These are phyloP conservation scores for Puccinia polysora DNA, from an alignment of 1,284 basidiomycete genomes.

Conservation along the genomic window DNA sequence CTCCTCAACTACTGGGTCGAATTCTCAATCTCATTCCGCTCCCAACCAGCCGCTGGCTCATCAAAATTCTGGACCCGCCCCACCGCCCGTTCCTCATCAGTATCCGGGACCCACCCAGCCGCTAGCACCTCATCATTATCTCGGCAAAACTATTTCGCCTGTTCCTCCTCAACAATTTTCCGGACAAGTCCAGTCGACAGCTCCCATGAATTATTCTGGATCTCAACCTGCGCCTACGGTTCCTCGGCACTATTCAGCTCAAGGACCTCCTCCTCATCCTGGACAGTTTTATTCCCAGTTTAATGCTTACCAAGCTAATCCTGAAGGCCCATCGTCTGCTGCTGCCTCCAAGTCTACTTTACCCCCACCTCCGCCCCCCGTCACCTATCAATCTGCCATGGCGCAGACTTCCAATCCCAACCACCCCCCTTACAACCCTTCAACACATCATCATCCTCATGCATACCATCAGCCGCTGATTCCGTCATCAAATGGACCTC, in stretches of 20 bases:
- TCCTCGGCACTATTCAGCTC: constrained; percentile 22
- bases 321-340: neutral
- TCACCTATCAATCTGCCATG: constrained; percentile 45
- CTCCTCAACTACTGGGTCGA: neutral
- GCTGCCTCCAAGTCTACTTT: constrained; percentile 33
- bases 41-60: constrained; percentile 35
- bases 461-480: neutral
- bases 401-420: constrained; percentile 40
- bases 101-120: constrained; percentile 46
- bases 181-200: constrained; percentile 51
- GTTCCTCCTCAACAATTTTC: constrained; percentile 59
- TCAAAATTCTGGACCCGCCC: constrained; percentile 44
- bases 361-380: constrained; percentile 45
- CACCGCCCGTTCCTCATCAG: constrained; percentile 46
- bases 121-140: too few relatives aligned
- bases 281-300: constrained; percentile 45
- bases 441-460: constrained; percentile 48
- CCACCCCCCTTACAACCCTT: constrained; percentile 43
- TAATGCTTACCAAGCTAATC: neutral
- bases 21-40: neutral
- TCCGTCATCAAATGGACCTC: constrained; percentile 6
- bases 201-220: constrained; percentile 43
- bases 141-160: too few relatives aligned
- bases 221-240: constrained; percentile 30
- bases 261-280: constrained; percentile 46